Base-by-base conservation (phyloP, 306 rosid genomes). In the Crotalaria pallida region DNA sequence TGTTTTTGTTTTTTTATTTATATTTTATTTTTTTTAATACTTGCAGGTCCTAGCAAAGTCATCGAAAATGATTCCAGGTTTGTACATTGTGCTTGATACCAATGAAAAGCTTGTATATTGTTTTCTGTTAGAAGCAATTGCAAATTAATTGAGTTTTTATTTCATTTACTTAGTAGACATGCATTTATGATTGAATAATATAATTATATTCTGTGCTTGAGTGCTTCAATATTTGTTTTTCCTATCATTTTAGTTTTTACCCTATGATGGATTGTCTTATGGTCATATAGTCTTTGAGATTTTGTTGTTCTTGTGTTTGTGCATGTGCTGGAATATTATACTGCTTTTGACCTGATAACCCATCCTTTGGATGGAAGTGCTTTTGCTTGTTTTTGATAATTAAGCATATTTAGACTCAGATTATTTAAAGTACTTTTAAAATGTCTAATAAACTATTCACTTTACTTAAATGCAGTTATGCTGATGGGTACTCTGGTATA, bases 21-120 rank as follows among this genome's bases (percentile, higher is more conserved):
- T n/a, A n/a, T n/a, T n/a, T n/a, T n/a, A 31, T 31, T 51, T 23
- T 10, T 79, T 66, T 61, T 58, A 6, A 67, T 74, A 29, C 41
- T 72, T 87, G 81, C 88, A 94, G 99, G 99, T 94, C 71, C 83
- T 94, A 82, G 99, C 97, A 10, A 94, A 94, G 81, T 91, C 99
- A 13, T 94, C 99, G 9, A 94, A 94, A 84, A 94, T 91, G 99
- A 94, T 94, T 80, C 99, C 99, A 85, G 99, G 99, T 90, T 36
- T 76, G 96, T 73, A 56, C 12, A 49, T 36, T 60, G 51, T 23
- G 22, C 53, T 51, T 73, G 65, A 53, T 69, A 41, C 67, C 4
- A 38, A 26, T 58, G n/a, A 65, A 62, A 57, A 65, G 23, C 45
- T 63, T 40, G 38, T 34, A 16, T 3, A 26, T 26, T 2, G 3